Evolutionary conservation across 805 yeast species (phyloP).

Genomic region (Candida sakaeoensis): DNA sequence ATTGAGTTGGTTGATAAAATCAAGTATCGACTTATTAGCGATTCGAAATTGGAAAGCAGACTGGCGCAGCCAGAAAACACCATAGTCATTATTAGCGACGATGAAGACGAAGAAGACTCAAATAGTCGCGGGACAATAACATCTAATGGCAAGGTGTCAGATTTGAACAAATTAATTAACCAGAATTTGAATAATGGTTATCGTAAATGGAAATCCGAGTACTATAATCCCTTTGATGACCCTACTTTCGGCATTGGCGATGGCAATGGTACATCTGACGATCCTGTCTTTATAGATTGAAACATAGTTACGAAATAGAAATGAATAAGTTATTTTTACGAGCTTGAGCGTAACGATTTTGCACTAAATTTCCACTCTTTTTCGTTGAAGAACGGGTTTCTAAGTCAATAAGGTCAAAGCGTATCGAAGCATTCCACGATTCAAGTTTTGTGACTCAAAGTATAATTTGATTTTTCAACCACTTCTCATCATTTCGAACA

Average conservation of each 20-base stretch:
- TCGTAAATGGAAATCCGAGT: not conserved
- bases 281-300: constrained; percentile 36
- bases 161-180: not conserved
- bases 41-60: constrained; percentile 11
- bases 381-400: too few species aligned
- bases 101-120: constrained; percentile 7
- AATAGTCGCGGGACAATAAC: constrained; percentile 10
- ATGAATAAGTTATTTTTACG: not conserved
- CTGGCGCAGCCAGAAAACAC: constrained; percentile 15
- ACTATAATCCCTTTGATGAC: constrained; percentile 6
- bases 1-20: constrained; percentile 34
- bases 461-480: too few species aligned
- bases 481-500: too few species aligned
- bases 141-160: not conserved
- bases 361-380: too few species aligned
- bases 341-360: not conserved
- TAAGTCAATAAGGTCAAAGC: too few species aligned
- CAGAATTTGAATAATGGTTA: constrained; percentile 3
- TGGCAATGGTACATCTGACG: constrained; percentile 37
- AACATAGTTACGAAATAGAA: not conserved
- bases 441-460: too few species aligned
- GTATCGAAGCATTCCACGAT: too few species aligned
- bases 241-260: constrained; percentile 1
- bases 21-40: constrained; percentile 32
- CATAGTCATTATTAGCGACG: constrained; percentile 4